Conservation (phyloP, 2,329 filamentous ascomycete genomes). For the Pseudogymnoascus sp. region DNA sequence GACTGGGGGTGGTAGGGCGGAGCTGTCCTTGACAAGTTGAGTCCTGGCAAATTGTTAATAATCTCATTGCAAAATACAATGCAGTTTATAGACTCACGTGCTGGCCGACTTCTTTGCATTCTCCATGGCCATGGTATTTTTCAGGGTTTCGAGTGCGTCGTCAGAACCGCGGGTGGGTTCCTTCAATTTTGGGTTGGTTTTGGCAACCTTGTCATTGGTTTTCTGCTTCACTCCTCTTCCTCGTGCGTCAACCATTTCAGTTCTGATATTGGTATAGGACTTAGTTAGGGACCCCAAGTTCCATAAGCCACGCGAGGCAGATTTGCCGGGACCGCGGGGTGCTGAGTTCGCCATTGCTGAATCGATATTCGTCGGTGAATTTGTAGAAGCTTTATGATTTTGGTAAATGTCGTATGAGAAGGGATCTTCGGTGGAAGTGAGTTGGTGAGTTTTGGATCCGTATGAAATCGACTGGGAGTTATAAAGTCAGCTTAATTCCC, state of each 20-base stretch:
- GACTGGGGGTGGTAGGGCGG: conserved; percentile 16
- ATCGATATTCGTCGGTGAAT: conserved; percentile 37
- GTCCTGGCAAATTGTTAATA: conserved; percentile 27
- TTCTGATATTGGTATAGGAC: background rate
- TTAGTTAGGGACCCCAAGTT: conserved; percentile 12
- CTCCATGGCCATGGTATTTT: conserved; percentile 35
- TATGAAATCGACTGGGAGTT: conserved; percentile 43
- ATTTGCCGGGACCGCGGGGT: conserved; percentile 24
- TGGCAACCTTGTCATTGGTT: background rate
- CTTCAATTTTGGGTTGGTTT: conserved; percentile 21
- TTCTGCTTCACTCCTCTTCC: background rate
- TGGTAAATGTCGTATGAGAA: conserved; percentile 48
- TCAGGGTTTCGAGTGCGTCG: conserved; percentile 42
- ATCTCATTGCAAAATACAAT: conserved; percentile 10
- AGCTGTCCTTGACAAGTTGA: conserved; percentile 30
- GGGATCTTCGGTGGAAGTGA: conserved; percentile 37
- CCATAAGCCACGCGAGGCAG: conserved; percentile 10
- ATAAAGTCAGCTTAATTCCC: conserved; percentile 15
- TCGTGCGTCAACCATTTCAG: background rate
- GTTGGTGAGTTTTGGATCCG: conserved; percentile 40
- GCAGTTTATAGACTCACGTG: conserved; percentile 30
- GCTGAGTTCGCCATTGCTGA: conserved; percentile 15
- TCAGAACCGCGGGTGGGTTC: conserved; percentile 36
- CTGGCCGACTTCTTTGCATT: conserved; percentile 39
- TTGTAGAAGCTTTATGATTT: conserved; percentile 43